These are phyloP conservation scores for Myriangium duriaei DNA, from an alignment of 2,329 filamentous ascomycete genomes.

Conservation along the genomic window DNA sequence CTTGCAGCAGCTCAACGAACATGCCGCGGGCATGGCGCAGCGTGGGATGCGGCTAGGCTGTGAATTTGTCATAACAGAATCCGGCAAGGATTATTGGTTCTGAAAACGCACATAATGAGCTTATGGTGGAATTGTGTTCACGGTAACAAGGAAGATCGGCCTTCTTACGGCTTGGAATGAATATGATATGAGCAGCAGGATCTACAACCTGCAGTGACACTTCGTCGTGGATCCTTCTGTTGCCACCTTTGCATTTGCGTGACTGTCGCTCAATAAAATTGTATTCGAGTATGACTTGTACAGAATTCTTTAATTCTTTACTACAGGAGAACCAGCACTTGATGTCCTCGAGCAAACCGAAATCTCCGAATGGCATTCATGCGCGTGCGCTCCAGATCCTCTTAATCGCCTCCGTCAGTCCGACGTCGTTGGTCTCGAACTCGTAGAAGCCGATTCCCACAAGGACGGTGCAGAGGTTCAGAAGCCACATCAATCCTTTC, in stretches of 20 bases:
- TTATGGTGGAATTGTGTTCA: no score
- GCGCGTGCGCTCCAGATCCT: slow-evolving; percentile 81
- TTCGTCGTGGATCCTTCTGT: no score
- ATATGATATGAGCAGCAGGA: no score
- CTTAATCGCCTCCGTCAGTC: slow-evolving; percentile 78
- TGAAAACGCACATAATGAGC: slow-evolving; percentile 21
- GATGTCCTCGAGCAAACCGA: background rate
- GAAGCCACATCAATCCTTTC: slow-evolving; percentile 59
- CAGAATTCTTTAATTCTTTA: background rate
- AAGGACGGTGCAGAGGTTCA: slow-evolving; percentile 66
- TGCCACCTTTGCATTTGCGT: background rate
- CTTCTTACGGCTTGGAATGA: no score
- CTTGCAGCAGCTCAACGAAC: slow-evolving; percentile 51
- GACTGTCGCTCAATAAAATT: background rate
- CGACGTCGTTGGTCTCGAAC: slow-evolving; percentile 98
- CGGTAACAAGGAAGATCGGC: no score
- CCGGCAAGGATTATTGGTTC: slow-evolving; percentile 47
- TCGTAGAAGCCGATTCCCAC: slow-evolving; percentile 88
- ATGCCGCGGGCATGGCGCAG: slow-evolving; percentile 39
- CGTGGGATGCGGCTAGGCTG: slow-evolving; percentile 54
- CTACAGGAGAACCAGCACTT: background rate
- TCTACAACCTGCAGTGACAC: background rate
- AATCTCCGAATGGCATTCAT: background rate
- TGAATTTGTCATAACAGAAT: slow-evolving; percentile 59
- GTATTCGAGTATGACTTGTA: background rate